Percentiles rank a stretch among this genome's conserved stretches.
phyloP scores from a whole-genome alignment of 257 asterid genomes.

The Paraleonurus japonicus region DNA sequence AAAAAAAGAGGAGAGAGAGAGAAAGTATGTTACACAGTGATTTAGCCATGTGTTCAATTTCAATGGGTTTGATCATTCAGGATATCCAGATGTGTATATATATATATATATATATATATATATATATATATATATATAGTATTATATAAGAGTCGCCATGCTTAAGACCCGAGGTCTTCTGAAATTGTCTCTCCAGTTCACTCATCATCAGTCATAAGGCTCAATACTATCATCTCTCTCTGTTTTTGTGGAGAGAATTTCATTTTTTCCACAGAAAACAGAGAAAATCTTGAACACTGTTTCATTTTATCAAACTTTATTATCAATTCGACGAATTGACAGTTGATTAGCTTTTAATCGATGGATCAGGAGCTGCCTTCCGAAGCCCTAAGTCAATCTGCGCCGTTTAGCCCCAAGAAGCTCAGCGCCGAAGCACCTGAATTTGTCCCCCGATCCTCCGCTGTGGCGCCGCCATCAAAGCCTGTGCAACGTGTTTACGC shows the following conservation, averaged over 20 bases:
- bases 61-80: slow-evolving; percentile 8
- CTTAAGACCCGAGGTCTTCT: slow-evolving; percentile 1
- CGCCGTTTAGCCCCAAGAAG: slow-evolving; percentile 32
- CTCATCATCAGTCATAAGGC: background rate
- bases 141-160: background rate
- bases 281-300: background rate
- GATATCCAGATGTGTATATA: background rate
- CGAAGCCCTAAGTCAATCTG: slow-evolving; percentile 30
- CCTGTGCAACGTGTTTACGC: slow-evolving; percentile 20
- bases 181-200: background rate
- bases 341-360: background rate
- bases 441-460: slow-evolving; percentile 55
- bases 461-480: slow-evolving; percentile 24
- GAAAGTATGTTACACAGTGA: background rate
- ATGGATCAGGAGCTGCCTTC: slow-evolving; percentile 34
- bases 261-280: background rate
- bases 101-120: background rate
- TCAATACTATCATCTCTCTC: background rate
- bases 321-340: slow-evolving; percentile 1
- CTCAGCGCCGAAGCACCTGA: slow-evolving; percentile 76
- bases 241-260: background rate
- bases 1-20: background rate
- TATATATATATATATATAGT: background rate
- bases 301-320: background rate
- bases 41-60: slow-evolving; percentile 10